A percentile compares a stretch with the other conserved stretches of the same genome.
These are phyloP conservation scores for Berberis thunbergii DNA, from an alignment of 164 flowering plant genomes.

Conservation along the genomic window DNA sequence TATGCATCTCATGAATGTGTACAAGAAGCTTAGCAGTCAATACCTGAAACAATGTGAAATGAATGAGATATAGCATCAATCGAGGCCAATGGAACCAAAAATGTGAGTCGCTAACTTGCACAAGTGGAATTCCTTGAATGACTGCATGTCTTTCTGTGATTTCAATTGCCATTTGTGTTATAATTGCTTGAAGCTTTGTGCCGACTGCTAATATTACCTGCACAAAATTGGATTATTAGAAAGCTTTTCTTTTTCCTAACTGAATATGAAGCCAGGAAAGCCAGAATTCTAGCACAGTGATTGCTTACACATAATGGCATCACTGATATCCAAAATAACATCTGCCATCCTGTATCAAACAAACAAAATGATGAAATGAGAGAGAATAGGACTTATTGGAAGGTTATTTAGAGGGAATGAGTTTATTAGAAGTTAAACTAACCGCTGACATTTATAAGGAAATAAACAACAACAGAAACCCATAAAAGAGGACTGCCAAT, in stretches of 20 bases:
- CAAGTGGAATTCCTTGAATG: conserved; percentile 93
- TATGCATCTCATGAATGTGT: neutral
- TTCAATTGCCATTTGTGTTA: conserved; percentile 81
- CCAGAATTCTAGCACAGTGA: no score
- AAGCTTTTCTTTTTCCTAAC: neutral
- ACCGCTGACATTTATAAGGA: conserved; percentile 58
- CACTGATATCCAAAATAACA: no score
- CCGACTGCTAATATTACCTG: conserved; percentile 83
- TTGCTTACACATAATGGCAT: no score
- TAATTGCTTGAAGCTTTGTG: conserved; percentile 87
- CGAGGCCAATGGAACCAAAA: conserved; percentile 85
- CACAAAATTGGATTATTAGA: conserved; percentile 5
- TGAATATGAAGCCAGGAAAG: neutral
- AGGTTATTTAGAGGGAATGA: neutral
- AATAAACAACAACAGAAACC: conserved; percentile 46
- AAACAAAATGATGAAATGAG: no score
- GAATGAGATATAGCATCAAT: conserved; percentile 67
- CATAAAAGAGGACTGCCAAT: conserved; percentile 63
- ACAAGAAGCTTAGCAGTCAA: neutral
- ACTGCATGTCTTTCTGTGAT: conserved; percentile 87
- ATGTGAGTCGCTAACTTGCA: conserved; percentile 69
- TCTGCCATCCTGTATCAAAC: no score
- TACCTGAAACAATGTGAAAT: conserved; percentile 82
- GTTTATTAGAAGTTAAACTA: conserved; percentile 5
- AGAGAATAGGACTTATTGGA: no score